Evolutionary conservation across 2,329 filamentous ascomycete species (phyloP).

Genomic region (Mollisia scopiformis): DNA sequence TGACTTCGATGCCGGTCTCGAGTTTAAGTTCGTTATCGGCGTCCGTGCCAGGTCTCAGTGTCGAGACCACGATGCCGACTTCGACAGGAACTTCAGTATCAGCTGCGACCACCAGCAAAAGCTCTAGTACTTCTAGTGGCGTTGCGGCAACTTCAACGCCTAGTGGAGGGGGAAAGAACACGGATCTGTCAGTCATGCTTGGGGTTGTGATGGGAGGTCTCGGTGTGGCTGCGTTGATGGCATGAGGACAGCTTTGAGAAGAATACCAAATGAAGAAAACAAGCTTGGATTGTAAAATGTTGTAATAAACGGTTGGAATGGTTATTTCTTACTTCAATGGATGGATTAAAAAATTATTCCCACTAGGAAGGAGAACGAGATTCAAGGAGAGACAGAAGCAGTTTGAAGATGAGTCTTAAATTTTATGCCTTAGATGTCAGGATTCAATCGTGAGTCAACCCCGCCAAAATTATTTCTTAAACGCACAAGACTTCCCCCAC

Average conservation of each 20-base stretch:
- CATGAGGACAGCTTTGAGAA: too few relatives aligned
- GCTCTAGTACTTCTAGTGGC: slow-evolving; percentile 1
- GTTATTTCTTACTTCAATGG: neutral
- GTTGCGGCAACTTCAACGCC: slow-evolving; percentile 8
- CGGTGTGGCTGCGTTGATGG: slow-evolving; percentile 28
- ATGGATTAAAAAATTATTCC: neutral
- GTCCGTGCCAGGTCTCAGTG: neutral
- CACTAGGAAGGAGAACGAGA: neutral
- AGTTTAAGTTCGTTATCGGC: neutral
- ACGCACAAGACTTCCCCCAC: slow-evolving; percentile 3
- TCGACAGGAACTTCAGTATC: neutral
- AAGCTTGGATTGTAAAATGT: neutral
- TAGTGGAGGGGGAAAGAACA: slow-evolving; percentile 12
- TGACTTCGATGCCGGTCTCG: slow-evolving; percentile 7
- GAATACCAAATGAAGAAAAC: too few relatives aligned
- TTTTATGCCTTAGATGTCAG: neutral
- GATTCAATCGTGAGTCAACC: neutral
- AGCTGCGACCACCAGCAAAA: slow-evolving; percentile 4
- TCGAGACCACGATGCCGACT: neutral
- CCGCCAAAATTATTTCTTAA: slow-evolving; percentile 1
- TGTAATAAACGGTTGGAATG: neutral
- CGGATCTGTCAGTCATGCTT: slow-evolving; percentile 13
- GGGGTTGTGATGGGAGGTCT: slow-evolving; percentile 22
- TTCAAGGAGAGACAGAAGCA: neutral
- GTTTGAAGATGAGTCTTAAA: neutral